Percentiles rank a stretch among this genome's conserved stretches.
These are phyloP conservation scores for Aegilops bicornis DNA, from an alignment of 176 grass and related monocot species.

Conservation along the genomic window DNA sequence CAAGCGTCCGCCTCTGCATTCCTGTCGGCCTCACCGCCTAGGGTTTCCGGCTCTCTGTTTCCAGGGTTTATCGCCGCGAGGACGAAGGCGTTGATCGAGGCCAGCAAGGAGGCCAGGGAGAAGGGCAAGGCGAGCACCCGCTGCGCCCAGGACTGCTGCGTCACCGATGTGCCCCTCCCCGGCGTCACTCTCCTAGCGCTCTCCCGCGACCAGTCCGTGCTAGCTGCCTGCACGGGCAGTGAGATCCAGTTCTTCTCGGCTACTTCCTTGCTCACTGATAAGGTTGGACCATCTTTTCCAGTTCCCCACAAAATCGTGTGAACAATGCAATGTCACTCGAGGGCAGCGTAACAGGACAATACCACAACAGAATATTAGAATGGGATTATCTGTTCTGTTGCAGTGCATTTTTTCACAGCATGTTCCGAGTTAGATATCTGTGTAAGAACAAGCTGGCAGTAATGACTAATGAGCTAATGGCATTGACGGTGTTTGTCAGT, in stretches of 20 bases:
- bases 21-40: background rate
- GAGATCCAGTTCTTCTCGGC: constrained; percentile 81
- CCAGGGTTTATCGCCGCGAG: constrained; percentile 80
- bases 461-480: background rate
- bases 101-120: constrained; percentile 63
- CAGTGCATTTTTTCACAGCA: background rate
- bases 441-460: background rate
- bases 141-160: constrained; percentile 59
- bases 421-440: background rate
- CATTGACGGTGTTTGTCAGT: background rate
- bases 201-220: constrained; percentile 63
- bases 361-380: background rate
- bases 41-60: constrained; percentile 21
- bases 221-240: constrained; percentile 48
- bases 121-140: constrained; percentile 67
- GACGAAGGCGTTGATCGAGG: constrained; percentile 72
- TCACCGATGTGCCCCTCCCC: constrained; percentile 63
- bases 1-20: background rate
- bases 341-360: background rate
- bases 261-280: constrained; percentile 64
- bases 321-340: background rate
- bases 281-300: constrained; percentile 14
- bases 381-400: background rate
- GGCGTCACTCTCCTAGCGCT: constrained; percentile 66
- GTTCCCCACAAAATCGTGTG: background rate